Evolutionary conservation across 805 yeast species (phyloP).

Genomic region (Starmerella bombi): DNA sequence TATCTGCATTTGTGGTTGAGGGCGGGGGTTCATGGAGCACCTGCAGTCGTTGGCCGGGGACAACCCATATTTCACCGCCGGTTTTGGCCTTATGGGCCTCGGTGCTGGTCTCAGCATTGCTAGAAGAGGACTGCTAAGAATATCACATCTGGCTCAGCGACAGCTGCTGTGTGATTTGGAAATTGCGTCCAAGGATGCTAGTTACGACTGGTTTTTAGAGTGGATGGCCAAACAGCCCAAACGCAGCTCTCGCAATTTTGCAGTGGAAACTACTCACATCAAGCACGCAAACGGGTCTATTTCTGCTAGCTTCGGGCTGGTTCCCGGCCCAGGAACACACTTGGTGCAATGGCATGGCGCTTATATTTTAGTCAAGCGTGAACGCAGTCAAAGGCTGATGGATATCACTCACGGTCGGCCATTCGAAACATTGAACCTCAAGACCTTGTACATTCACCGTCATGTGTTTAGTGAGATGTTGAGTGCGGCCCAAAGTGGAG

Average conservation of each 20-base stretch:
- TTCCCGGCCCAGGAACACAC: conserved; percentile 96
- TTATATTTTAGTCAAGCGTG: conserved; percentile 75
- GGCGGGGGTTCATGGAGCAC: conserved; percentile 8
- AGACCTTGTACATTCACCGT: conserved; percentile 77
- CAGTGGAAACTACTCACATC: conserved; percentile 73
- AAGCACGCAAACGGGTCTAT: conserved; percentile 92
- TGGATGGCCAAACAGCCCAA: conserved; percentile 86
- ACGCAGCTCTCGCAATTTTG: conserved; percentile 65
- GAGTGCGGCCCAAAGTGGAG: conserved; percentile 72
- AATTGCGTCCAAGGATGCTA: conserved; percentile 83
- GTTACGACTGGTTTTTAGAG: conserved; percentile 86
- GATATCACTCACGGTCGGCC: conserved; percentile 89
- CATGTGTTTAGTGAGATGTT: conserved; percentile 54
- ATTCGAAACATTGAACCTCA: conserved; percentile 87
- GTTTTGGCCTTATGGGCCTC: conserved; percentile 90
- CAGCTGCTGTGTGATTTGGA: conserved; percentile 84
- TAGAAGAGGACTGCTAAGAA: conserved; percentile 50
- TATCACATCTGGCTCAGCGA: conserved; percentile 58
- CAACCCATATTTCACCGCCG: conserved; percentile 97
- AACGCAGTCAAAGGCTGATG: conserved; percentile 75
- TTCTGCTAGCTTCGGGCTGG: conserved; percentile 72
- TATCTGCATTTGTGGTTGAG: background rate
- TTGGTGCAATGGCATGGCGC: conserved; percentile 75
- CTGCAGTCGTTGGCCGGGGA: conserved; percentile 30
- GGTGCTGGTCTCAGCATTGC: conserved; percentile 82